Evolutionary conservation across 2,329 filamentous ascomycete genomes (phyloP).

Genomic region (Cercospora sesami): DNA sequence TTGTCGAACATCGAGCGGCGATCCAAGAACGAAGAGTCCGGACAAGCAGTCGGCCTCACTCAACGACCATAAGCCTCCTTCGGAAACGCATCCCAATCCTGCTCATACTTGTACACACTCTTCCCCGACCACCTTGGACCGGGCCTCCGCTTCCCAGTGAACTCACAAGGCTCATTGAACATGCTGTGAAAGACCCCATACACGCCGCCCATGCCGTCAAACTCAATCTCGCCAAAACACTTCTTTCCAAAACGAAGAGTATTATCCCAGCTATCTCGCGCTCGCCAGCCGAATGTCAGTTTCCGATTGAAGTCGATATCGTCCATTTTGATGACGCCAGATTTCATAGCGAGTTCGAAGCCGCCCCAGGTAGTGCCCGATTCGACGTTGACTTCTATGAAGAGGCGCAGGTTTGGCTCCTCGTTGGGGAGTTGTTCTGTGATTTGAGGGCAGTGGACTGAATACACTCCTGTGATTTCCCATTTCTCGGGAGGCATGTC

Average conservation of each 20-base stretch:
- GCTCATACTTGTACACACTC: slow-evolving; percentile 31
- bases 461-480: slow-evolving; percentile 50
- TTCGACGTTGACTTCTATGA: slow-evolving; percentile 42
- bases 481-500: slow-evolving; percentile 19
- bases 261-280: slow-evolving; percentile 33
- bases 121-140: slow-evolving; percentile 28
- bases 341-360: slow-evolving; percentile 48
- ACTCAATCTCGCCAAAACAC: slow-evolving; percentile 40
- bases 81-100: slow-evolving; percentile 34
- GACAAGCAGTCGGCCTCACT: background rate
- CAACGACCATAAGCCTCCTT: slow-evolving; percentile 35
- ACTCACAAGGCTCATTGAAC: slow-evolving; percentile 33
- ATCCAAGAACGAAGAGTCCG: background rate
- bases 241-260: slow-evolving; percentile 37
- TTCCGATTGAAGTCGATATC: slow-evolving; percentile 26
- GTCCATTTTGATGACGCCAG: slow-evolving; percentile 47
- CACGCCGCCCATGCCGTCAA: slow-evolving; percentile 28
- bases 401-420: slow-evolving; percentile 37
- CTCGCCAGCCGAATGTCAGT: slow-evolving; percentile 37
- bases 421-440: slow-evolving; percentile 24
- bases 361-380: slow-evolving; percentile 49
- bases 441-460: slow-evolving; percentile 37
- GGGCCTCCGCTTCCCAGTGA: slow-evolving; percentile 32
- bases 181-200: slow-evolving; percentile 33
- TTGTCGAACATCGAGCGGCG: background rate